A percentile compares a stretch with the other conserved stretches of the same genome.
Evolutionary conservation across 805 yeast genomes (phyloP).

Genomic region (Pichia eremophila): DNA sequence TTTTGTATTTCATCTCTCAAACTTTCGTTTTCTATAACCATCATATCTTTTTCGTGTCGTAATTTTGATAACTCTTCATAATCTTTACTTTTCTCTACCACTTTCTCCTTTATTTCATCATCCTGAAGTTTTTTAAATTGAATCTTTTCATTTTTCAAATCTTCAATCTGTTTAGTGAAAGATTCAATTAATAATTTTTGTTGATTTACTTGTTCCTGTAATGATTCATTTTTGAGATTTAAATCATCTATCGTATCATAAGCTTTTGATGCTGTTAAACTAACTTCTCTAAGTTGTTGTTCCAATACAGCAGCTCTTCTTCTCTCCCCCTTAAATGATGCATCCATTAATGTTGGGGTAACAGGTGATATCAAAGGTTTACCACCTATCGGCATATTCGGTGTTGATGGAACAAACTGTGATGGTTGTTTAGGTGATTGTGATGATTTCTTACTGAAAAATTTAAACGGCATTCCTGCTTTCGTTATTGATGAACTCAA

Average conservation of each 20-base stretch:
- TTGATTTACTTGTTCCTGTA: conserved; percentile 19
- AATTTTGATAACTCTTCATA: not conserved
- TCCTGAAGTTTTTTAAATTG: conserved; percentile 6
- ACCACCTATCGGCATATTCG: conserved; percentile 1
- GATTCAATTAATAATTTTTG: conserved; percentile 20
- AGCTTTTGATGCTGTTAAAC: conserved; percentile 20
- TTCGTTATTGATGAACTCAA: not conserved
- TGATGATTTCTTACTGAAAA: not conserved
- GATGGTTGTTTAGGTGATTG: not conserved
- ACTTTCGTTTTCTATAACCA: conserved; percentile 1
- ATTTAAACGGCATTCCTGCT: conserved; percentile 1
- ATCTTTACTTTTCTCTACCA: not conserved
- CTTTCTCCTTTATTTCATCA: conserved; percentile 1
- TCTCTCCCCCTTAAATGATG: conserved; percentile 16
- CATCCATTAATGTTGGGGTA: conserved; percentile 16
- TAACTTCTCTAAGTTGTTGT: conserved; percentile 17
- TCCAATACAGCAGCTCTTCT: conserved; percentile 16
- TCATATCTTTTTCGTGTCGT: conserved; percentile 1
- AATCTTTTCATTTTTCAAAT: not conserved
- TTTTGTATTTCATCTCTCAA: conserved; percentile 3
- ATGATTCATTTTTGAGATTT: conserved; percentile 14
- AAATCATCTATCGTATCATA: conserved; percentile 22
- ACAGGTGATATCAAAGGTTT: conserved; percentile 1
- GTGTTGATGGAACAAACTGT: conserved; percentile 6
- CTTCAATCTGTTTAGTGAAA: conserved; percentile 17